phyloP scores from a whole-genome alignment of 192 early-diverging fungal genomes.

The Chytriomyces hyalinus region DNA sequence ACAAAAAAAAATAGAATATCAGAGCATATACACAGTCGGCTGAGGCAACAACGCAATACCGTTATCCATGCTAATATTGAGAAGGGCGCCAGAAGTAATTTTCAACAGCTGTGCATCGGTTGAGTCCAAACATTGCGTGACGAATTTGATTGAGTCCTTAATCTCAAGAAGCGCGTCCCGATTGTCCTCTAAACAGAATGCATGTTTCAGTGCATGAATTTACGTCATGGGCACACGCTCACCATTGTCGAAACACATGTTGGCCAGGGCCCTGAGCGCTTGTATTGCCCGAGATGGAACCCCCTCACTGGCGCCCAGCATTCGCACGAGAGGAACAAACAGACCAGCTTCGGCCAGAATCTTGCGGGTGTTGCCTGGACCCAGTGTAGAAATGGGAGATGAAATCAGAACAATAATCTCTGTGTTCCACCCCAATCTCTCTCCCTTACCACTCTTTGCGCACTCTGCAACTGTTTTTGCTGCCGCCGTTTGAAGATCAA shows the following conservation, averaged over 20 bases:
- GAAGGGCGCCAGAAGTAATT: slow-evolving; percentile 47
- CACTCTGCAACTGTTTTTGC: slow-evolving; percentile 24
- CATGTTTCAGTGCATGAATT: neutral
- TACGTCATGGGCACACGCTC: neutral
- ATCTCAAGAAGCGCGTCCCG: slow-evolving; percentile 44
- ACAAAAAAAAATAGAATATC: slow-evolving; percentile 7
- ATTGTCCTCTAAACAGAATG: slow-evolving; percentile 45
- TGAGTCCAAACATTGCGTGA: slow-evolving; percentile 38
- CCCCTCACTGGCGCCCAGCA: neutral
- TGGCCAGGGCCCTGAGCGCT: slow-evolving; percentile 50
- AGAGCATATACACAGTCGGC: neutral
- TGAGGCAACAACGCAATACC: slow-evolving; percentile 20
- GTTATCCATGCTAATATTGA: slow-evolving; percentile 63
- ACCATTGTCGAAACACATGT: slow-evolving; percentile 60
- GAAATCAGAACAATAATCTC: neutral
- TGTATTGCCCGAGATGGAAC: slow-evolving; percentile 36
- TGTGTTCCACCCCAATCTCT: neutral
- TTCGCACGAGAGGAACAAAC: neutral
- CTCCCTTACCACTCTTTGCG: slow-evolving; percentile 24
- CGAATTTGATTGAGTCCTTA: slow-evolving; percentile 17
- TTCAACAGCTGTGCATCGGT: slow-evolving; percentile 29
- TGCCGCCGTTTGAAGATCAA: slow-evolving; percentile 1
- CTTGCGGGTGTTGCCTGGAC: slow-evolving; percentile 20
- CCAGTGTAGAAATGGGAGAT: neutral
- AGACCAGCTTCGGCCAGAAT: slow-evolving; percentile 5